Evolutionary conservation across 1,284 basidiomycete genomes (phyloP).

Genomic region (Cystobasidium sp.): DNA sequence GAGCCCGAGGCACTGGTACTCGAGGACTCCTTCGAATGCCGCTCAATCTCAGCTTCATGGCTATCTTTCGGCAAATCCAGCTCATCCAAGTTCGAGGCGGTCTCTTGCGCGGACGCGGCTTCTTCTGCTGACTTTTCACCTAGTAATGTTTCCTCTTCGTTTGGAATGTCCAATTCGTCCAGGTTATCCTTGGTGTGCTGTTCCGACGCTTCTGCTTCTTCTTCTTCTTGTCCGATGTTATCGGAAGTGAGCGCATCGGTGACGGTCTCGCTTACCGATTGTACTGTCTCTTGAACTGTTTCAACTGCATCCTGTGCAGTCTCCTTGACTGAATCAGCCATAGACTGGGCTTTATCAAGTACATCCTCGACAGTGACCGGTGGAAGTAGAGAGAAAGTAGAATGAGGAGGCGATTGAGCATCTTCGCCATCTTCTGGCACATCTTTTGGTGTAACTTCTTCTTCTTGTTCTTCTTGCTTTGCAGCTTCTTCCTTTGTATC

Average conservation of each 20-base stretch:
- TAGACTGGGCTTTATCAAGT: constrained; percentile 34
- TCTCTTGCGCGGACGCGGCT: not conserved
- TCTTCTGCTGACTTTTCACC: not conserved
- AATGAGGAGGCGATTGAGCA: constrained; percentile 37
- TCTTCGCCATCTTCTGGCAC: not conserved
- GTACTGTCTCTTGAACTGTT: not conserved
- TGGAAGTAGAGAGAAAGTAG: constrained; percentile 40
- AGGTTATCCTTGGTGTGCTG: constrained; percentile 17
- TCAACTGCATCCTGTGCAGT: constrained; percentile 22
- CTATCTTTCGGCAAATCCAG: constrained; percentile 22
- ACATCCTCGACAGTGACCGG: constrained; percentile 37
- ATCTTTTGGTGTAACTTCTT: not conserved
- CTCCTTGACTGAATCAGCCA: constrained; percentile 22
- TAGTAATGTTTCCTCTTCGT: constrained; percentile 3
- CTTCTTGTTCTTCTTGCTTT: not conserved
- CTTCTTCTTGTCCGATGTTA: not conserved
- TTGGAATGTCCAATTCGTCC: constrained; percentile 20
- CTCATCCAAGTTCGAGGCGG: constrained; percentile 29
- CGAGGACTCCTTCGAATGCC: constrained; percentile 1
- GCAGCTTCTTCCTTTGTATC: not conserved
- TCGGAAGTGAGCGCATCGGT: not conserved
- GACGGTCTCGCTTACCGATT: constrained; percentile 8
- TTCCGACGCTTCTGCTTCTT: constrained; percentile 1
- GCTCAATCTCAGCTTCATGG: not conserved
- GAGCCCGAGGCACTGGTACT: constrained; percentile 5